phyloP scores from a whole-genome alignment of 1,139 yeast genomes.

The Saccharomycopsis hybrid region DNA sequence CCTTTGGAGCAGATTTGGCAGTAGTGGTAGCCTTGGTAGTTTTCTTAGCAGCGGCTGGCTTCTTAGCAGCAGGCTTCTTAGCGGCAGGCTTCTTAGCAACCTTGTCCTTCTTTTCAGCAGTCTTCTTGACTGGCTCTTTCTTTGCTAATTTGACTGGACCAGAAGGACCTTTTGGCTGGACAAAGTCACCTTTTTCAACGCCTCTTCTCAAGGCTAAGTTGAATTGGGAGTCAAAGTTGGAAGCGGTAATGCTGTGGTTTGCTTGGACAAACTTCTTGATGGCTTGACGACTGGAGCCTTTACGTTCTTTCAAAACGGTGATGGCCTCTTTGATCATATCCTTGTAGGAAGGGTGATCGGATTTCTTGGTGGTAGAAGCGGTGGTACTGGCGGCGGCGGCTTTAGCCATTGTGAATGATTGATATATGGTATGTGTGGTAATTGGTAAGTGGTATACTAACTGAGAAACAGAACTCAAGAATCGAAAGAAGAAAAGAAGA shows the following conservation, averaged over 20 bases:
- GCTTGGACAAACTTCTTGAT: constrained; percentile 55
- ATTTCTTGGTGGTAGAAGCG: constrained; percentile 22
- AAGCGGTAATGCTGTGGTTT: constrained; percentile 51
- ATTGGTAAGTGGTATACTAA: not conserved
- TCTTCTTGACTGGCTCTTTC: constrained; percentile 25
- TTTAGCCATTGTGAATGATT: constrained; percentile 17
- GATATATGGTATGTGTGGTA: not conserved
- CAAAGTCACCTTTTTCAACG: constrained; percentile 67
- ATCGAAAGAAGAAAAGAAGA: constrained; percentile 2
- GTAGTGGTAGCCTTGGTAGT: constrained; percentile 5
- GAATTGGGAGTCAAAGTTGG: constrained; percentile 70
- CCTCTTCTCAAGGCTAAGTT: constrained; percentile 78
- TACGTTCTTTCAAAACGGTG: constrained; percentile 66
- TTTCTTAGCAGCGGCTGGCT: constrained; percentile 14
- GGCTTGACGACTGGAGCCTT: constrained; percentile 74
- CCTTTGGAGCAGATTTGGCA: constrained; percentile 9
- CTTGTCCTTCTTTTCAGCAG: constrained; percentile 21
- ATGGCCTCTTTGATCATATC: constrained; percentile 72
- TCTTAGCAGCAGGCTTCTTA: constrained; percentile 5
- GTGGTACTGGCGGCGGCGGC: constrained; percentile 24
- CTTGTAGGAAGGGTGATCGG: constrained; percentile 37
- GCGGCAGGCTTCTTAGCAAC: constrained; percentile 11
- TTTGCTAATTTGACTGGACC: constrained; percentile 33
- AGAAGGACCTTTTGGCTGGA: constrained; percentile 76
- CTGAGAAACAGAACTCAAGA: not conserved